Evolutionary conservation across 352 stramenopile genomes (phyloP), one percentile per base, ranked within the genome.

Genomic region (Globisporangium spinosum): DNA sequence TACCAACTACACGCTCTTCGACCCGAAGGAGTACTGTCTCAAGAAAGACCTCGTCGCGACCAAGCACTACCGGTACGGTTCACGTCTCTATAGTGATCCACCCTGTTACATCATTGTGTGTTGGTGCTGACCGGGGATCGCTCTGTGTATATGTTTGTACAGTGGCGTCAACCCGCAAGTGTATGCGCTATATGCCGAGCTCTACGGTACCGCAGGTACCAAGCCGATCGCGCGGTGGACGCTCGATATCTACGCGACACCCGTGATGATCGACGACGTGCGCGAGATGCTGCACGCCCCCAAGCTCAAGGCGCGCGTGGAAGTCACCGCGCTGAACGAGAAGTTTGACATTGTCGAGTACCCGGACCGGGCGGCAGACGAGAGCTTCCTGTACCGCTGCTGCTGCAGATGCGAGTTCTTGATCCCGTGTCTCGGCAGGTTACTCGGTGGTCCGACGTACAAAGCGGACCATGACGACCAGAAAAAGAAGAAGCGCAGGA

Each of bases 181-280:
- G 13, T 94, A 93, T 56, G 76, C 84, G 25, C 64, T 94, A 25
- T 94, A 92, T 58, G 70, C 78, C 1, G 83, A 94, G 70, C 68
- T 94, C 17, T 94, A 94, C 64, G 86, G 86, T 15, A 87, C 78
- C 0, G 77, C 75, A 0, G 77, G 81, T 35, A 79, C 79, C n/a
- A 87, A 87, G 45, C 83, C 84, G 0, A 91, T 94, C 59, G 83
- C 77, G 0, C 69, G 86, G 2, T 93, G 83, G 83, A 93, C 77
- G 32, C 72, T 94, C 15, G 84, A 94, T 62, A 87, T 94, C 29
- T 94, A 94, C 70, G 78, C 84, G 15, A 82, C 80, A 34, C 86
- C 86, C 3, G 85, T 92, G 15, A 82, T 94, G 78, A 81, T 89
- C 35, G 86, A 94, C 58, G 86, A 94, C 59, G 69, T 91, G 6